These are phyloP conservation scores for Groenewaldozyma sp. DNA, from an alignment of 1,139 yeast genomes.

Conservation along the genomic window DNA sequence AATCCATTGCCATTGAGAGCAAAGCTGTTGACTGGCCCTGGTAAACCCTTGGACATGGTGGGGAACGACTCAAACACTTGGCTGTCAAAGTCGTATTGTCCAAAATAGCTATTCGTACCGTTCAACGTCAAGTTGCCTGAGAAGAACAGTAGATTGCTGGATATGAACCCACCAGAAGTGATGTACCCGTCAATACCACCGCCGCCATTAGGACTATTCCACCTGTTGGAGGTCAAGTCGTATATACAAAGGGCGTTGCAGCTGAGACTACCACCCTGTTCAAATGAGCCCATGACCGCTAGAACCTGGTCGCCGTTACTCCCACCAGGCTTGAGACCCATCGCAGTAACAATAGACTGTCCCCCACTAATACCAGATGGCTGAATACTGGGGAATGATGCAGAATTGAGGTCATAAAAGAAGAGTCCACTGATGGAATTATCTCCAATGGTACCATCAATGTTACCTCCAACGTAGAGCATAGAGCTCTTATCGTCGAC, in stretches of 20 bases:
- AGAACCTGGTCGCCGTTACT: constrained; percentile 33
- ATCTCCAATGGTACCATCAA: constrained; percentile 33
- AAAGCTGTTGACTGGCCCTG: constrained; percentile 39
- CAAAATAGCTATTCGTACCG: constrained; percentile 34
- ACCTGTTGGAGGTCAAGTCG: constrained; percentile 45
- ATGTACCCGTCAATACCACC: constrained; percentile 45
- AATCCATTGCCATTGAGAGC: constrained; percentile 42
- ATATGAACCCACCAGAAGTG: constrained; percentile 45
- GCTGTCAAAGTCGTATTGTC: constrained; percentile 44
- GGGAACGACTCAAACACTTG: constrained; percentile 22
- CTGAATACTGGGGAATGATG: constrained; percentile 36
- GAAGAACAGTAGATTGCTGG: constrained; percentile 43
- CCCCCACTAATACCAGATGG: constrained; percentile 35
- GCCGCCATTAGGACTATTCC: constrained; percentile 41
- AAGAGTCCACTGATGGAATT: constrained; percentile 36
- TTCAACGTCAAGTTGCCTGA: constrained; percentile 52
- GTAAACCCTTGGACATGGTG: constrained; percentile 24
- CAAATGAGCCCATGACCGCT: constrained; percentile 72
- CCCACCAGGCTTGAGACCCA: constrained; percentile 40
- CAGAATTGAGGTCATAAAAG: constrained; percentile 41
- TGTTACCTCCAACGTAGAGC: constrained; percentile 45
- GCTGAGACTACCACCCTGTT: constrained; percentile 45
- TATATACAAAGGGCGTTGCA: constrained; percentile 65
- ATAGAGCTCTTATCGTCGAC: constrained; percentile 32
- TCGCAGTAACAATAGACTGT: constrained; percentile 37